Evolutionary conservation across 805 yeast species (phyloP).

Genomic region (Barnettozyma pratensis): DNA sequence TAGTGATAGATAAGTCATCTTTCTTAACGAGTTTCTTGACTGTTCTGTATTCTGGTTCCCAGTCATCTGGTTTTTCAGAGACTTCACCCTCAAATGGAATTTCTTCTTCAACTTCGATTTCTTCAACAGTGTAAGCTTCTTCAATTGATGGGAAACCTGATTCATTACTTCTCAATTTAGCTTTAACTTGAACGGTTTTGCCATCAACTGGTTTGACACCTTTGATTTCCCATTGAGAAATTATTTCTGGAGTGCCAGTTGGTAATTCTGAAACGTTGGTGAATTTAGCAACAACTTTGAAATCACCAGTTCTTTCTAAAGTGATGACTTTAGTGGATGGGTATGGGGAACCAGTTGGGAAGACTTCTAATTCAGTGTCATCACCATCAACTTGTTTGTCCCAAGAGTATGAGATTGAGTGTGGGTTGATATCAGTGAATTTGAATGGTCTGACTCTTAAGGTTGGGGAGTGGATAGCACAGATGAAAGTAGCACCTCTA

Average conservation of each 20-base stretch:
- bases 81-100: conserved; percentile 57
- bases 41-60: conserved; percentile 79
- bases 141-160: conserved; percentile 93
- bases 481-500: conserved; percentile 97
- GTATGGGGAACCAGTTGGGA: conserved; percentile 88
- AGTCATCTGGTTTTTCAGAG: conserved; percentile 73
- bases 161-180: conserved; percentile 95
- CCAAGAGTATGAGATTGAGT: conserved; percentile 94
- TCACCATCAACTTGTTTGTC: conserved; percentile 88
- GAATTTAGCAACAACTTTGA: conserved; percentile 80
- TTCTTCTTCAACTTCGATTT: conserved; percentile 83
- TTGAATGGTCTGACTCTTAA: conserved; percentile 98
- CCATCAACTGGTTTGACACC: conserved; percentile 83
- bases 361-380: conserved; percentile 87
- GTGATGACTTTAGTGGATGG: conserved; percentile 97
- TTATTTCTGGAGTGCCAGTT: conserved; percentile 51
- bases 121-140: conserved; percentile 92
- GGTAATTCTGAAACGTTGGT: conserved; percentile 72
- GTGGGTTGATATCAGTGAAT: conserved; percentile 90
- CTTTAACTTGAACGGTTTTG: conserved; percentile 78
- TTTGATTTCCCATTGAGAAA: conserved; percentile 80
- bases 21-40: conserved; percentile 94
- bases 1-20: conserved; percentile 62
- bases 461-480: conserved; percentile 99
- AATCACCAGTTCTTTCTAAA: conserved; percentile 85